Conservation (phyloP, 31 red algal species). For the Bonnemaisonia californica region DNA sequence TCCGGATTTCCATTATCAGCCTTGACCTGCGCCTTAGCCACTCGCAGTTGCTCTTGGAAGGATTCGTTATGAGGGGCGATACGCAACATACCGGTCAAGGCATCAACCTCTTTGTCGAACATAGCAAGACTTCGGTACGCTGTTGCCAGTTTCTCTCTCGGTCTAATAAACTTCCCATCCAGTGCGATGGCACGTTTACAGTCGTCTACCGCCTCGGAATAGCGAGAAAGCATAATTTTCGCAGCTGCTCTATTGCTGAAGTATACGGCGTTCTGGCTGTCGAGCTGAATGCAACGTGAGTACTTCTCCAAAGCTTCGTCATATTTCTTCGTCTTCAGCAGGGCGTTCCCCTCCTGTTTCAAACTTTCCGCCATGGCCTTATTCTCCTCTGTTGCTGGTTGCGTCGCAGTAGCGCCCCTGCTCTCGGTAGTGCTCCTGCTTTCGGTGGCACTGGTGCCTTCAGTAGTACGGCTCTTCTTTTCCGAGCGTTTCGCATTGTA, state of each 20-base stretch:
- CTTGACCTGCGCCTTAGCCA: slow-evolving; percentile 23
- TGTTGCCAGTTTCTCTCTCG: slow-evolving; percentile 70
- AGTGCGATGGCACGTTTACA: slow-evolving; percentile 66
- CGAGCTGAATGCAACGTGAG: slow-evolving; percentile 53
- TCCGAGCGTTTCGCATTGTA: slow-evolving; percentile 52
- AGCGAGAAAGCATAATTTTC: slow-evolving; percentile 61
- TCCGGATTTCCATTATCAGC: neutral
- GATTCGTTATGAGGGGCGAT: slow-evolving; percentile 32
- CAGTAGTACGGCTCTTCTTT: neutral
- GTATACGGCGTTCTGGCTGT: slow-evolving; percentile 77
- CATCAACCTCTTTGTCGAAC: slow-evolving; percentile 53
- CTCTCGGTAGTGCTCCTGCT: neutral
- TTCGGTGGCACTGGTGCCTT: neutral
- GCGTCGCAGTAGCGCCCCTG: neutral
- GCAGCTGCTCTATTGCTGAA: slow-evolving; percentile 87
- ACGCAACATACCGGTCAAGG: slow-evolving; percentile 21
- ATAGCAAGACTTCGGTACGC: slow-evolving; percentile 72
- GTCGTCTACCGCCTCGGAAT: slow-evolving; percentile 64
- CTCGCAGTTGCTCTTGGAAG: slow-evolving; percentile 14
- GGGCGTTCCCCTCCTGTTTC: slow-evolving; percentile 72
- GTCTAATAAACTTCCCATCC: slow-evolving; percentile 63
- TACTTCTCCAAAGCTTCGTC: slow-evolving; percentile 59
- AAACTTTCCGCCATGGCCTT: slow-evolving; percentile 48
- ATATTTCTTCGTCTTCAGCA: slow-evolving; percentile 64
- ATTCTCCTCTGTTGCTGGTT: slow-evolving; percentile 1